Evolutionary conservation across 306 rosid species (phyloP), one percentile per base, ranked within the genome.

Genomic region (Canavalia ensiformis): DNA sequence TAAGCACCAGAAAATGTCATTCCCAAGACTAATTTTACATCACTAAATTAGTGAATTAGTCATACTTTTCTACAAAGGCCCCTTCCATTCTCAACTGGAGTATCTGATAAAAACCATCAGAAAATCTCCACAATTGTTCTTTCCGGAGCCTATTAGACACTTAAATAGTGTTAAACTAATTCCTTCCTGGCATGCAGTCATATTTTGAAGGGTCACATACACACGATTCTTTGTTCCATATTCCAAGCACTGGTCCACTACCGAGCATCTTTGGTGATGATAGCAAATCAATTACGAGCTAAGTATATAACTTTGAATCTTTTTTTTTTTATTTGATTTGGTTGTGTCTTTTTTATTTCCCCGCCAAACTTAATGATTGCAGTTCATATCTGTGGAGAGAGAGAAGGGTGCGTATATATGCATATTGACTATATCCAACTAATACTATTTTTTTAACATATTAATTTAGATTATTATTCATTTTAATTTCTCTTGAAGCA

Each of bases 351-450:
- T 55, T 68, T 68, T 76, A 64, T 75, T 58, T 72, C 28, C 81
- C 82, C 51, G 78, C 73, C 67, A 68, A 66, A 35, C n/a, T 34
- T 31, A 13, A 56, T 67, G 31, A 75, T 82, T 74, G 30, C 47
- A 29, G 72, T 49, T 47, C 47, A 18, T 18, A 18, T 18, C 25
- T 18, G 25, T 18, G 25, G 25, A 18, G 25, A 18, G 25, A 18
- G 25, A 18, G 25, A 18, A 18, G 25, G 25, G 25, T 18, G 25
- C 25, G 25, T 18, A 18, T 18, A 18, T 18, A 18, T 18, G 25
- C 25, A 18, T 18, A 18, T 18, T 18, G 4, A 12, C 4, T 13
- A 37, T 33, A 33, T 59, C 25, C 25, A 18, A 18, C 25, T 18
- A 18, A 18, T 18, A 18, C 25, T 18, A 18, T 18, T 18, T 18